Evolutionary conservation across 768 basidiomycete species (phyloP).

Genomic region (Tephrocybe sp.): DNA sequence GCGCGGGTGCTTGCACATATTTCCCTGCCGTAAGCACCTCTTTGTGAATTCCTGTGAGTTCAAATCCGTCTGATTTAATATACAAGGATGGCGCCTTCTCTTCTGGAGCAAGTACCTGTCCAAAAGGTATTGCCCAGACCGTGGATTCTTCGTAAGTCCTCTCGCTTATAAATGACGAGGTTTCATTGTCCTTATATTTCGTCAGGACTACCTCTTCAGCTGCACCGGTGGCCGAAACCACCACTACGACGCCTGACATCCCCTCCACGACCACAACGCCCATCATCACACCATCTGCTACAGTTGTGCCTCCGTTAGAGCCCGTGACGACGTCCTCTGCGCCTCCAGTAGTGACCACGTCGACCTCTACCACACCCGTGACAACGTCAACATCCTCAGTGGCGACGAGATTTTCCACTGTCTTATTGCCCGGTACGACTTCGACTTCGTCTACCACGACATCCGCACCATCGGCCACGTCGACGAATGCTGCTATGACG

Average conservation of each 20-base stretch:
- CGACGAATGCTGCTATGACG: not conserved
- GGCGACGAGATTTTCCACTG: not conserved
- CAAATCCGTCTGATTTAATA: not conserved
- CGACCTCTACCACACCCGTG: not conserved
- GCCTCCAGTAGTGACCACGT: not conserved
- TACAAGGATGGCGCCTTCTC: slow-evolving; percentile 4
- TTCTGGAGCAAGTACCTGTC: slow-evolving; percentile 2
- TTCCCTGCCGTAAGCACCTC: slow-evolving; percentile 8
- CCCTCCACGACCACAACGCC: not conserved
- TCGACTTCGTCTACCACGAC: not conserved
- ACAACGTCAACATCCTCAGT: not conserved
- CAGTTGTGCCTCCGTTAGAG: not conserved
- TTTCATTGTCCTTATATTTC: not conserved
- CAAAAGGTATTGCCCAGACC: not conserved
- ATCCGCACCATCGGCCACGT: not conserved
- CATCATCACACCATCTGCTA: not conserved
- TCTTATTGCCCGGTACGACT: not conserved
- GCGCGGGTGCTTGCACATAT: slow-evolving; percentile 15
- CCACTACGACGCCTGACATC: not conserved
- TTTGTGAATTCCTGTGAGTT: not conserved
- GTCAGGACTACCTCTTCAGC: not conserved
- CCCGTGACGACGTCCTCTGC: not conserved
- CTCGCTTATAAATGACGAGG: not conserved
- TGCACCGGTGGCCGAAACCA: not conserved
- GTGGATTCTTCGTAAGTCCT: not conserved